Evolutionary conservation across 2,329 filamentous ascomycete species (phyloP).

Genomic region (Hymenoscyphus infarciens): DNA sequence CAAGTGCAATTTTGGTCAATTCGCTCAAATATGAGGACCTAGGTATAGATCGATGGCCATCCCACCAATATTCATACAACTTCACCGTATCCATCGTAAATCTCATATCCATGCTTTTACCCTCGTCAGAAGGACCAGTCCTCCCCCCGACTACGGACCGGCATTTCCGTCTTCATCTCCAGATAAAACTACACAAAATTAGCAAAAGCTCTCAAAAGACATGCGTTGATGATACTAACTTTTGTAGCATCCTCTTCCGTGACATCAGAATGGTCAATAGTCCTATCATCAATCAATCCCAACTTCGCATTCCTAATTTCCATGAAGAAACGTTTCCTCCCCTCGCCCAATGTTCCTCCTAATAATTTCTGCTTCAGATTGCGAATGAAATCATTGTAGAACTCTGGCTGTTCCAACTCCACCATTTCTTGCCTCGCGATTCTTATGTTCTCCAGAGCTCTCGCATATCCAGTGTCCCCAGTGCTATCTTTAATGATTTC

Average conservation of each 20-base stretch:
- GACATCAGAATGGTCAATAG: conserved; percentile 62
- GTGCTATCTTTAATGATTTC: conserved; percentile 68
- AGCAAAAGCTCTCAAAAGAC: background rate
- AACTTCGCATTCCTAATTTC: conserved; percentile 62
- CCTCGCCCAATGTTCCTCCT: conserved; percentile 49
- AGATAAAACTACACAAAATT: background rate
- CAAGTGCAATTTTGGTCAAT: background rate
- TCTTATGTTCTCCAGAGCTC: conserved; percentile 70
- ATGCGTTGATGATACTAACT: background rate
- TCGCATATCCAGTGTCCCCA: conserved; percentile 70
- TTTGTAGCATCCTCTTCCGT: conserved; percentile 64
- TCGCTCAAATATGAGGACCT: background rate
- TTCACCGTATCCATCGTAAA: background rate
- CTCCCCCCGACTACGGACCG: background rate
- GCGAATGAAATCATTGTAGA: conserved; percentile 73
- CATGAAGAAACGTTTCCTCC: conserved; percentile 75
- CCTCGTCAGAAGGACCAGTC: background rate
- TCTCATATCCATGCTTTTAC: background rate
- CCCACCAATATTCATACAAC: background rate
- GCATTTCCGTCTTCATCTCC: background rate
- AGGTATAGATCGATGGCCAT: background rate
- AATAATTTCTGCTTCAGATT: conserved; percentile 71
- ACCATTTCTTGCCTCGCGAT: conserved; percentile 76
- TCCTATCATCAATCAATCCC: conserved; percentile 66
- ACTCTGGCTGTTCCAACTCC: conserved; percentile 67